Conservation (phyloP, 129 eudicot genomes). For the Flaveria robusta region DNA sequence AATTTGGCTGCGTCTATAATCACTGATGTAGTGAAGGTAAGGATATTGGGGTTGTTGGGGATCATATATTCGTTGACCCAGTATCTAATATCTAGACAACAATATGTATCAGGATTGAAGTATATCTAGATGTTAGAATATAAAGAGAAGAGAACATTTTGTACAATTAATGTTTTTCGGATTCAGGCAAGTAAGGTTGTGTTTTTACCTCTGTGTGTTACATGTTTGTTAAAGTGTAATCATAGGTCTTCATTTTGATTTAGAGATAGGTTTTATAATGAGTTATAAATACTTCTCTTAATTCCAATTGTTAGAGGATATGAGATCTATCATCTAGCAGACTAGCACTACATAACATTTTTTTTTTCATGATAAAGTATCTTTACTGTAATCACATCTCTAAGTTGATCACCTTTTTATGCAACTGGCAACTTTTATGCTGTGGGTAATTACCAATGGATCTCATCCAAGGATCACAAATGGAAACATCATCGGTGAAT, state of each 20-base stretch:
- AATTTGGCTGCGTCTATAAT: constrained; percentile 74
- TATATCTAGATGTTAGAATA: constrained; percentile 59
- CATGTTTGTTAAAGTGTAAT: constrained; percentile 18
- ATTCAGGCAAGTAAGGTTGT: constrained; percentile 33
- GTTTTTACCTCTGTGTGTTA: constrained; percentile 10
- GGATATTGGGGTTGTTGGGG: constrained; percentile 89
- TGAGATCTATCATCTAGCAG: too few species aligned
- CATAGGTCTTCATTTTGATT: not conserved
- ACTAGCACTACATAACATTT: too few species aligned
- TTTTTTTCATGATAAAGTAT: too few species aligned
- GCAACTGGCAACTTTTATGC: too few species aligned
- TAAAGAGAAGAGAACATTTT: constrained; percentile 28
- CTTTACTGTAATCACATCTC: too few species aligned
- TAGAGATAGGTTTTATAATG: not conserved
- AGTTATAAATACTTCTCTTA: not conserved
- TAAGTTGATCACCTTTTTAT: too few species aligned
- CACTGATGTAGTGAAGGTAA: constrained; percentile 82
- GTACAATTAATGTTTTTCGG: constrained; percentile 41
- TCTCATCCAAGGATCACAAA: too few species aligned
- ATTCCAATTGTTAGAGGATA: not conserved
- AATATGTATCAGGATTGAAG: constrained; percentile 88
- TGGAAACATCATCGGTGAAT: too few species aligned
- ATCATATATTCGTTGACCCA: constrained; percentile 82
- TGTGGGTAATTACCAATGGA: too few species aligned
- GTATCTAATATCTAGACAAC: constrained; percentile 91